phyloP scores from a whole-genome alignment of 2,329 filamentous ascomycete genomes.

The Fusarium austroafricanum region DNA sequence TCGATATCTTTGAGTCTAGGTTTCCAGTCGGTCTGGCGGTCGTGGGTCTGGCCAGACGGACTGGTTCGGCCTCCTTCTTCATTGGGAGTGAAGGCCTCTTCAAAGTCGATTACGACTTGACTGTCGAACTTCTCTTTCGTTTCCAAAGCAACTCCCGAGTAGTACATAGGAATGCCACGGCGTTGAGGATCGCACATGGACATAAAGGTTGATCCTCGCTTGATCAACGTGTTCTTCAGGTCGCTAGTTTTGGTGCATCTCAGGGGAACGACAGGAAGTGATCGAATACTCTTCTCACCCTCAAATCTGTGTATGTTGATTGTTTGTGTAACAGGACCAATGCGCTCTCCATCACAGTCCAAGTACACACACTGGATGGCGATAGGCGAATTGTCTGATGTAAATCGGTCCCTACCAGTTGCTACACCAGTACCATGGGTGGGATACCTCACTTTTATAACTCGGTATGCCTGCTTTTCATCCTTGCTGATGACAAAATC shows the following conservation, averaged over 20 bases:
- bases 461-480: neutral
- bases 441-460: neutral
- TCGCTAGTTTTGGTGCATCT: fast-evolving
- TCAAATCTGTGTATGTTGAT: neutral
- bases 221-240: neutral
- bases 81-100: neutral
- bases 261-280: neutral
- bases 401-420: no score
- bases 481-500: neutral
- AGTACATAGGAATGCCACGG: neutral
- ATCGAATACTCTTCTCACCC: neutral
- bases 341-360: neutral
- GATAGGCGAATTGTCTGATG: neutral
- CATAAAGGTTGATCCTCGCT: neutral
- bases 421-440: no score
- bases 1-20: neutral
- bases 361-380: neutral
- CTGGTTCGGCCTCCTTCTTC: neutral
- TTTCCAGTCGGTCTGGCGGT: neutral
- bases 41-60: neutral
- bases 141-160: neutral
- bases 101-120: neutral
- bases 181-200: neutral
- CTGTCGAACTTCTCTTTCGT: neutral
- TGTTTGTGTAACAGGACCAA: neutral